Evolutionary conservation across 768 basidiomycete species (phyloP).

Genomic region (Multifurca ochricompacta): DNA sequence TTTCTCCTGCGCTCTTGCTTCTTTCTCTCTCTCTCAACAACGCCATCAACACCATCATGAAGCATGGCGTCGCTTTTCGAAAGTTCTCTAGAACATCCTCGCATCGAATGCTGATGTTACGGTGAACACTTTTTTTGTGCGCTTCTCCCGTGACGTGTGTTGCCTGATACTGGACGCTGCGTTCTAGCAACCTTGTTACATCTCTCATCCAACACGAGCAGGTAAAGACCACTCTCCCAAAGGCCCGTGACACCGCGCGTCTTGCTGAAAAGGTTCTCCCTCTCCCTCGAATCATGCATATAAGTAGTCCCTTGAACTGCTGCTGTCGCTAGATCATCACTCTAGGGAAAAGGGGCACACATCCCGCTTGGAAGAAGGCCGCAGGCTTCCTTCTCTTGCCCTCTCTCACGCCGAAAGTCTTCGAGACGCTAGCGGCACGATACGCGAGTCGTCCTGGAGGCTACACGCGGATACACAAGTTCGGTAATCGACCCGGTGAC

Average conservation of each 20-base stretch:
- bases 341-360: constrained; percentile 78
- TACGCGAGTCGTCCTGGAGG: constrained; percentile 83
- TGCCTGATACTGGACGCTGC: background rate
- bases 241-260: constrained; percentile 86
- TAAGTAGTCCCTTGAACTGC: background rate
- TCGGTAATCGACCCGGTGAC: constrained; percentile 85
- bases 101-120: constrained; percentile 87
- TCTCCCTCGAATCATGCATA: background rate
- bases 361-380: constrained; percentile 62
- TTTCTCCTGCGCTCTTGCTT: no score
- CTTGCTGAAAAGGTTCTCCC: constrained; percentile 81
- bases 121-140: constrained; percentile 46
- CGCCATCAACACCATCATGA: constrained; percentile 47
- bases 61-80: constrained; percentile 89
- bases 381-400: constrained; percentile 73
- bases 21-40: background rate
- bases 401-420: constrained; percentile 70
- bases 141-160: background rate
- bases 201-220: constrained; percentile 92
- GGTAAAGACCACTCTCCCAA: constrained; percentile 91
- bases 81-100: constrained; percentile 89
- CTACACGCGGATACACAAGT: constrained; percentile 90
- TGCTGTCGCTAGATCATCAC: constrained; percentile 65
- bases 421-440: constrained; percentile 68
- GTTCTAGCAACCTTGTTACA: constrained; percentile 79